Conservation (phyloP, 2,329 filamentous ascomycete genomes). For the Penicillium sp. region DNA sequence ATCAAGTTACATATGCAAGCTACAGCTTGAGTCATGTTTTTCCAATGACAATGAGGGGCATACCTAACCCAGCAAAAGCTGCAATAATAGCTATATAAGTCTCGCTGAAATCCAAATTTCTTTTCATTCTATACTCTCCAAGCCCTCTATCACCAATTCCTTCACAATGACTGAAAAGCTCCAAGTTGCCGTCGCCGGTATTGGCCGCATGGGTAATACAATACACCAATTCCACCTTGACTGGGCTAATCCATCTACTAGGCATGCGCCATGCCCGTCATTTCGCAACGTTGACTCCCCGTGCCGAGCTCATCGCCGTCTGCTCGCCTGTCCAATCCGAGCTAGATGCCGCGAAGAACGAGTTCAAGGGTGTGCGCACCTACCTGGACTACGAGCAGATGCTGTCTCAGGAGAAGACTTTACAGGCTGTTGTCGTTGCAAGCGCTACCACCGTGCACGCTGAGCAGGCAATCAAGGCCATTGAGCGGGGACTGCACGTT, state of each 20-base stretch:
- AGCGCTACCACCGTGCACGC: slow-evolving; percentile 58
- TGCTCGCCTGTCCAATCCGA: slow-evolving; percentile 46
- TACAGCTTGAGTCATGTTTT: background rate
- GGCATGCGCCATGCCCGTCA: slow-evolving; percentile 49
- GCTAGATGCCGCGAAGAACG: slow-evolving; percentile 48
- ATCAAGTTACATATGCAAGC: background rate
- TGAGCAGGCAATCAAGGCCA: slow-evolving; percentile 58
- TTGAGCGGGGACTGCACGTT: slow-evolving; percentile 55
- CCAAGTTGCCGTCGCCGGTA: slow-evolving; percentile 19
- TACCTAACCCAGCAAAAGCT: background rate
- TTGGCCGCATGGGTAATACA: slow-evolving; percentile 21
- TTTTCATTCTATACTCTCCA: background rate
- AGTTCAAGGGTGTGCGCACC: slow-evolving; percentile 49
- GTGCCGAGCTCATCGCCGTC: slow-evolving; percentile 50
- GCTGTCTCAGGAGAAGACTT: slow-evolving; percentile 52
- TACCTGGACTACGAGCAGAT: slow-evolving; percentile 59
- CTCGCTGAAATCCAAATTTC: background rate
- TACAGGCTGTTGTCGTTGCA: slow-evolving; percentile 57
- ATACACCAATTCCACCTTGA: background rate
- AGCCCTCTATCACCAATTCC: background rate
- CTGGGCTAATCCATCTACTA: background rate
- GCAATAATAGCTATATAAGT: background rate
- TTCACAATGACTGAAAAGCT: slow-evolving; percentile 16
- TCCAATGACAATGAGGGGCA: background rate
- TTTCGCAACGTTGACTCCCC: slow-evolving; percentile 46